phyloP scores from a whole-genome alignment of 2,329 filamentous ascomycete species.

The Calonectria pseudoreteaudii region DNA sequence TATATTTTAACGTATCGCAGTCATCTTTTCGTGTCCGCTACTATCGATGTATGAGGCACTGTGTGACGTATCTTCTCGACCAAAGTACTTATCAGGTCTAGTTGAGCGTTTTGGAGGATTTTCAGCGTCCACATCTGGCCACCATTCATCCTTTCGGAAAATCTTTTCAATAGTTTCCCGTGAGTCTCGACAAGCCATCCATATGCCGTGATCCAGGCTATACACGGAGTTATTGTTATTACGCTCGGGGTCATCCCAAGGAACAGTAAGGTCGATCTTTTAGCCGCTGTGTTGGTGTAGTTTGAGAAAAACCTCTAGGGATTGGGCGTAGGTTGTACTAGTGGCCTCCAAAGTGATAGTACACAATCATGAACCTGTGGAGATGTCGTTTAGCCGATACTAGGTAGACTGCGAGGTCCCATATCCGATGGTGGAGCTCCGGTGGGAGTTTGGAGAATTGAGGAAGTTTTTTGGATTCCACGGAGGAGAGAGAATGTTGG shows the following conservation, averaged over 20 bases:
- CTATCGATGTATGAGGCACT: background rate
- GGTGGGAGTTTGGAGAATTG: background rate
- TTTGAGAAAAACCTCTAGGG: background rate
- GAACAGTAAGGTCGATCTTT: background rate
- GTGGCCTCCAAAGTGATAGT: background rate
- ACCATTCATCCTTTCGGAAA: background rate
- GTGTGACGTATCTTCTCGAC: background rate
- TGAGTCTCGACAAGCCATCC: background rate
- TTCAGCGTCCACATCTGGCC: background rate
- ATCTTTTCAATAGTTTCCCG: background rate
- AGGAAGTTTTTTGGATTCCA: background rate
- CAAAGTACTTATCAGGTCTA: background rate
- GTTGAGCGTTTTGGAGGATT: background rate
- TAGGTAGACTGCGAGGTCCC: background rate
- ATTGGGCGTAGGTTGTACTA: background rate
- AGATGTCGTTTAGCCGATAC: background rate
- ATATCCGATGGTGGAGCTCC: background rate
- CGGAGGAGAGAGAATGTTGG: no score
- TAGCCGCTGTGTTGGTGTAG: background rate
- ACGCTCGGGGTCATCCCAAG: background rate
- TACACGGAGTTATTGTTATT: background rate
- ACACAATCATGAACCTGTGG: background rate
- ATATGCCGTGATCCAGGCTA: background rate
- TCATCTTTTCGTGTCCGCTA: background rate
- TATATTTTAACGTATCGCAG: background rate